Evolutionary conservation across 2,329 filamentous ascomycete genomes (phyloP).

Genomic region (Fusarium sp.): DNA sequence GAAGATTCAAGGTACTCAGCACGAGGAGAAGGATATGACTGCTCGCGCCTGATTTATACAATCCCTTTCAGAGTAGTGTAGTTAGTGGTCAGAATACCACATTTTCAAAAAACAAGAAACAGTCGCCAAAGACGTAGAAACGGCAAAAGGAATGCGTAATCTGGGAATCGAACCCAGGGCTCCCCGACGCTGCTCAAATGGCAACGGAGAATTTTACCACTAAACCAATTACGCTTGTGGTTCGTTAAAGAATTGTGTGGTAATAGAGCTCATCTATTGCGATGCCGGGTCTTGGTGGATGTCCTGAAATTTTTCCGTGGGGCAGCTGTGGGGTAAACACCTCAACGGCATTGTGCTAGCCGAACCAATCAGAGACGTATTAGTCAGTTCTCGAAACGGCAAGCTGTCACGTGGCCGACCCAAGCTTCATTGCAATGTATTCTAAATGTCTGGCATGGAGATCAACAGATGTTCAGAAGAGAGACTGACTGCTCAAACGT

Average conservation of each 20-base stretch:
- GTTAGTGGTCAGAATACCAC: not conserved
- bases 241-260: not conserved
- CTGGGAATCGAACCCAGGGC: constrained; percentile 30
- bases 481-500: rapidly evolving
- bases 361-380: not conserved
- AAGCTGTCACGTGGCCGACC: not conserved
- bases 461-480: not conserved
- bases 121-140: too few relatives aligned
- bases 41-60: not conserved
- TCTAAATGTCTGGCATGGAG: not conserved
- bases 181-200: constrained; percentile 20
- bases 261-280: too few relatives aligned
- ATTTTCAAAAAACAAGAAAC: not conserved
- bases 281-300: constrained; percentile 4
- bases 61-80: too few relatives aligned
- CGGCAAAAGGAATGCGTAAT: constrained; percentile 8
- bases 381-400: not conserved
- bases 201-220: constrained; percentile 31
- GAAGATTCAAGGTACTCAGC: constrained; percentile 25
- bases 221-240: constrained; percentile 28
- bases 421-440: not conserved
- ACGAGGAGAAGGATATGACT: constrained; percentile 26
- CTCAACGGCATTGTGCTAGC: not conserved
- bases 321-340: not conserved
- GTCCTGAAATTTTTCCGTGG: not conserved